phyloP scores from a whole-genome alignment of 306 rosid genomes.

The Acacia melanoxylon region DNA sequence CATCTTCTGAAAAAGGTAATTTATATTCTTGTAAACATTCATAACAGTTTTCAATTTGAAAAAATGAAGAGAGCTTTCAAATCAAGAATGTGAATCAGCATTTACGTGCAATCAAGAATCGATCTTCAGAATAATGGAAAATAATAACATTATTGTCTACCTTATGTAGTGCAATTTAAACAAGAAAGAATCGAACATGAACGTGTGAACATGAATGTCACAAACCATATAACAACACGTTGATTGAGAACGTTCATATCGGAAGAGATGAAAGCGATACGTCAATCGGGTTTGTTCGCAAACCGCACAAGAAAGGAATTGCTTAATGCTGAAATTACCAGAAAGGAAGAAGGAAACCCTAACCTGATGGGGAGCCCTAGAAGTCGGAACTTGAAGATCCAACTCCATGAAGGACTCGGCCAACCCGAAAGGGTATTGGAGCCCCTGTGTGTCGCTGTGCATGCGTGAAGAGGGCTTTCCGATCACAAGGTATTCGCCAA shows the following conservation, averaged over 20 bases:
- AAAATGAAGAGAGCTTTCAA: neutral
- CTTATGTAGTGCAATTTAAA: neutral
- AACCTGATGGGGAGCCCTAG: constrained; percentile 45
- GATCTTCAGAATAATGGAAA: neutral
- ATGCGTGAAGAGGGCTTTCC: neutral
- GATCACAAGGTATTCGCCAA: neutral
- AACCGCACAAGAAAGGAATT: neutral
- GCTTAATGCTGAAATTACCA: neutral
- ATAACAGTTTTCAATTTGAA: neutral
- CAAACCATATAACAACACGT: neutral
- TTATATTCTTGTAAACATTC: neutral
- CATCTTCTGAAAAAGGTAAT: neutral
- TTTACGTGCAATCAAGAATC: neutral
- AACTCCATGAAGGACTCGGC: constrained; percentile 39
- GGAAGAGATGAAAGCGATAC: neutral
- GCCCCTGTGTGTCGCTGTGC: neutral
- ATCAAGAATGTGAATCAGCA: neutral
- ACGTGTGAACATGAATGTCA: neutral
- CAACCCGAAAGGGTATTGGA: neutral
- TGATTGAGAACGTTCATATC: neutral
- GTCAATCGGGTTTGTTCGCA: neutral
- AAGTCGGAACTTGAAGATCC: constrained; percentile 44
- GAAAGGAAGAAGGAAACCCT: neutral
- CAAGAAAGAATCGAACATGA: neutral
- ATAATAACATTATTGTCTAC: neutral